Evolutionary conservation across 2,329 filamentous ascomycete genomes (phyloP), one percentile per base, ranked within the genome.

Genomic region (Cladosporium halotolerans): DNA sequence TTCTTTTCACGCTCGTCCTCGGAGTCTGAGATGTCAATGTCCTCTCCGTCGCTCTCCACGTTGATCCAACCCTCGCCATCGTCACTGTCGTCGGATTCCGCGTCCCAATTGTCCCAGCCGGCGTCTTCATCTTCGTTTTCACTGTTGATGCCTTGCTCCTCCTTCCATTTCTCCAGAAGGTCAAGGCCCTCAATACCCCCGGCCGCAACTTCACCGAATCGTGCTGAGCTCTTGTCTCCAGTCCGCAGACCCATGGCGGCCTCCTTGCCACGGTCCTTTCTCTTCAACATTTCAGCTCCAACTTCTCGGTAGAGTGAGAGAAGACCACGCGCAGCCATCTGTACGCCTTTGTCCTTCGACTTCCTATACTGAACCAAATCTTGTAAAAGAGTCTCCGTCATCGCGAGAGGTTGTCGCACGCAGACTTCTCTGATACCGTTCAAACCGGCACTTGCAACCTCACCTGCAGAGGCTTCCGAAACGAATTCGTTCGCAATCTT

Each of bases 401-500:
- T 97, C 5, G 91, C 91, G n/a, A 97, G 76, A 1, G 93, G 92
- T 66, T 99, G 93, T 58, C 93, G 81, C 2, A 85, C 86, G 70
- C 92, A 96, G 23, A 99, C 88, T 66, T 99, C 93, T 47, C 93
- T 84, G 60, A 99, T 97, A 11, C 90, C 87, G 68, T 97, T 96
- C 52, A 99, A 78, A 65, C 92, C 93, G 4, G 93, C 92, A 3
- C 91, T 85, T 1, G 89, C 89, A 31, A 99, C 92, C 70, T 97
- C 91, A 3, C 88, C 81, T 0, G 93, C 91, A 0, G 91, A 84
- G 1, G 89, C 93, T 73, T 99, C 93, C 0, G 90, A 96, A 2
- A 99, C 92, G 66, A 99, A 99, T 69, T 99, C 93, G 66, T 97
- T 96, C 32, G 93, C 92, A 63, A 99, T 97, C 74, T 96, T 97